A percentile compares a stretch with the other conserved stretches of the same genome.
phyloP scores from a whole-genome alignment of 2,329 filamentous ascomycete species.

The Cytospora mali region DNA sequence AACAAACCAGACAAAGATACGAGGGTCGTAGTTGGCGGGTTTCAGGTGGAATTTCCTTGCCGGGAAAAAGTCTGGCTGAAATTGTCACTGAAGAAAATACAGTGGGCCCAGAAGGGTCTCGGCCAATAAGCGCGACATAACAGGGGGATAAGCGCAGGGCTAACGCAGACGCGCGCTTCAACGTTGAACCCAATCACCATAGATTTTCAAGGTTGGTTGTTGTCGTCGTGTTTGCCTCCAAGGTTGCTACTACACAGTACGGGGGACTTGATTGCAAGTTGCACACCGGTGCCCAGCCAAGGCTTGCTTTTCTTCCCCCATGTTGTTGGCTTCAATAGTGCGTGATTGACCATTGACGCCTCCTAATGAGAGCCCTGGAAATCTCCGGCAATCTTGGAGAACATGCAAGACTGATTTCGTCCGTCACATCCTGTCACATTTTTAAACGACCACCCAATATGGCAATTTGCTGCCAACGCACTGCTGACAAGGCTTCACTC shows the following conservation, averaged over 20 bases:
- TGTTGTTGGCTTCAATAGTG: not conserved
- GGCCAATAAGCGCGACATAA: slow-evolving; percentile 14
- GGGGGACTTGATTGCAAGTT: too few species aligned
- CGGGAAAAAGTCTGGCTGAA: slow-evolving; percentile 2
- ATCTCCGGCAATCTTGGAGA: not conserved
- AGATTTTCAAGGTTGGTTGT: not conserved
- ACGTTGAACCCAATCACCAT: too few species aligned
- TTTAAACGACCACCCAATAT: too few species aligned
- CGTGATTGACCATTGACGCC: not conserved
- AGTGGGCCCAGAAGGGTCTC: not conserved
- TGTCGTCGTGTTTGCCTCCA: too few species aligned
- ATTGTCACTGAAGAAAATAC: slow-evolving; percentile 14
- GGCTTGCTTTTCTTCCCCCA: not conserved
- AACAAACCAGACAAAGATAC: too few species aligned
- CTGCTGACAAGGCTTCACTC: too few species aligned
- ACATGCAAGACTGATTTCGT: slow-evolving; percentile 11
- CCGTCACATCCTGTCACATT: slow-evolving; percentile 23
- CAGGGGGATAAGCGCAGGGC: slow-evolving; percentile 4
- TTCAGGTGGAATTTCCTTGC: not conserved
- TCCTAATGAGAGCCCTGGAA: not conserved
- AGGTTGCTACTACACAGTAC: too few species aligned
- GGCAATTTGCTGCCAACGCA: not conserved
- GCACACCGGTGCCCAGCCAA: too few species aligned
- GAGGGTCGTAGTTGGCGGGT: not conserved
- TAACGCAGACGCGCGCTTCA: slow-evolving; percentile 26